These are phyloP conservation scores for Astragalus membranaceus DNA, from an alignment of 306 rosid genomes.

Conservation along the genomic window DNA sequence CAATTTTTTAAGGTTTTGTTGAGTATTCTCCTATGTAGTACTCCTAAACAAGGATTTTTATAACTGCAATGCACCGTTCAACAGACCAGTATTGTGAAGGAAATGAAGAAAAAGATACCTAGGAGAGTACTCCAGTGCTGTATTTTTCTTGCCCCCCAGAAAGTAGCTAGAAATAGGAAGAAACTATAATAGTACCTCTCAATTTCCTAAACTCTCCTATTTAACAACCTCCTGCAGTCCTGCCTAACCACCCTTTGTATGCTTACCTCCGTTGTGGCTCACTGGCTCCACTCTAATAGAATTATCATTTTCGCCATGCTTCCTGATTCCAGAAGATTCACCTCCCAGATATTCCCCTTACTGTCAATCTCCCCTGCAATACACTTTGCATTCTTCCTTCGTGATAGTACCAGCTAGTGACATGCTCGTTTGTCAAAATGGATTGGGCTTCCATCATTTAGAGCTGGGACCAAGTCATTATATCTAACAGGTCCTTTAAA, in stretches of 20 bases:
- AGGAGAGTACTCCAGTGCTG: background rate
- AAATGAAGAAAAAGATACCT: background rate
- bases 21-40: background rate
- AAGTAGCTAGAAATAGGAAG: background rate
- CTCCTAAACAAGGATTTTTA: background rate
- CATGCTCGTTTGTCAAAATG: background rate
- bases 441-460: slow-evolving; percentile 7
- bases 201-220: background rate
- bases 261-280: background rate
- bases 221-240: background rate
- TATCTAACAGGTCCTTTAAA: background rate
- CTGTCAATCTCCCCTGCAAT: background rate
- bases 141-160: background rate
- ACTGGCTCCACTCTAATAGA: background rate
- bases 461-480: background rate
- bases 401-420: background rate
- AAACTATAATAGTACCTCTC: background rate
- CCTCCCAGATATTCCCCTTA: background rate
- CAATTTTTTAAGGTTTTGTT: background rate
- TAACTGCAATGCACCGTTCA: background rate
- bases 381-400: background rate
- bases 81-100: background rate
- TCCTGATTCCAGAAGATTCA: slow-evolving; percentile 1
- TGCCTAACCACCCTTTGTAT: background rate
- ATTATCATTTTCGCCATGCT: background rate